Conservation (phyloP, 495 filamentous ascomycete species). For the Pseudevernia furfuracea region DNA sequence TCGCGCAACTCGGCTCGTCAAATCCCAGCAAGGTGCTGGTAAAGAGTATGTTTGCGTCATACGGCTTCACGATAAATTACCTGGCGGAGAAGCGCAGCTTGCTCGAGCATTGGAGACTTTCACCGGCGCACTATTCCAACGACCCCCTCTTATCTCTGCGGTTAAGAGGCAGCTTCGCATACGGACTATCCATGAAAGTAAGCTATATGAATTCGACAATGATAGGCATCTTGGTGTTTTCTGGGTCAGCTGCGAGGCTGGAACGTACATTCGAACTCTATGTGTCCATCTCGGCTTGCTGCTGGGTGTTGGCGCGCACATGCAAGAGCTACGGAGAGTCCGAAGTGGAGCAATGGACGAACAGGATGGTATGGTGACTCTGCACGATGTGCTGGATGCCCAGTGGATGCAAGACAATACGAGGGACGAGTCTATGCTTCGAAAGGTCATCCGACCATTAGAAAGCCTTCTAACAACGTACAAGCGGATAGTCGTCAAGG, state of each 20-base stretch:
- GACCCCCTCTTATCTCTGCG: constrained; percentile 91
- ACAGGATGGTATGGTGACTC: constrained; percentile 74
- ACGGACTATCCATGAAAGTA: constrained; percentile 91
- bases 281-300: constrained; percentile 93
- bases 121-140: constrained; percentile 94
- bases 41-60: constrained; percentile 86
- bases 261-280: constrained; percentile 95
- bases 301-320: constrained; percentile 91
- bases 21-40: constrained; percentile 96
- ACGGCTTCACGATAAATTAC: constrained; percentile 83
- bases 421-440: constrained; percentile 78
- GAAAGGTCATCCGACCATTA: constrained; percentile 79
- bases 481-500: constrained; percentile 95
- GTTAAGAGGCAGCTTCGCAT: constrained; percentile 98
- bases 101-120: constrained; percentile 84
- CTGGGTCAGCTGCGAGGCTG: constrained; percentile 98
- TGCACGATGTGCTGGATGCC: constrained; percentile 93
- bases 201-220: constrained; percentile 94
- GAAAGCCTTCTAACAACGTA: constrained; percentile 86
- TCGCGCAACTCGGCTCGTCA: constrained; percentile 91
- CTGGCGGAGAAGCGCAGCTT: constrained; percentile 84
- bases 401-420: constrained; percentile 91
- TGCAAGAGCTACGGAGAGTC: constrained; percentile 95
- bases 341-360: constrained; percentile 93
- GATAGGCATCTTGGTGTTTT: constrained; percentile 96